phyloP scores from a whole-genome alignment of 768 basidiomycete genomes.

The Termitomyces titanicus region DNA sequence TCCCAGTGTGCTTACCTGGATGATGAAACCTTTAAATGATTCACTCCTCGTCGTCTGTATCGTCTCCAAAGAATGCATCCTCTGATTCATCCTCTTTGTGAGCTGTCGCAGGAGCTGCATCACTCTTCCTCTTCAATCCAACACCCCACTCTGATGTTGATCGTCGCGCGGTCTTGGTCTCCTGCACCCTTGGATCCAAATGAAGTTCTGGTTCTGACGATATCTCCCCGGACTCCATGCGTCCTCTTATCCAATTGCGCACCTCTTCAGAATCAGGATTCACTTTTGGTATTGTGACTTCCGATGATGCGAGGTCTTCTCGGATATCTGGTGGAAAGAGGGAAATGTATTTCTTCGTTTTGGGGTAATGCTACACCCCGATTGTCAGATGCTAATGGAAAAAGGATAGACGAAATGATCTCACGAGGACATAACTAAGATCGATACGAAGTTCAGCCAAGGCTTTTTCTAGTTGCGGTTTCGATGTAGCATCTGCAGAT shows the following conservation, averaged over 20 bases:
- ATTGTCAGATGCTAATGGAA: neutral
- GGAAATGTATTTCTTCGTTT: constrained; percentile 83
- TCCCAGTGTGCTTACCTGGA: neutral
- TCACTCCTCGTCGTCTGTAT: constrained; percentile 21
- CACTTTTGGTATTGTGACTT: constrained; percentile 31
- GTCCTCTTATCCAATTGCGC: constrained; percentile 51
- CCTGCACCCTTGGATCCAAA: constrained; percentile 20
- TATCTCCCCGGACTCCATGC: constrained; percentile 60
- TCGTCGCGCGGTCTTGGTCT: neutral
- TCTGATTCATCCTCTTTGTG: constrained; percentile 16
- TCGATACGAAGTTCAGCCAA: constrained; percentile 74
- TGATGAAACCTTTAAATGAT: neutral
- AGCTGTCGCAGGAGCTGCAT: neutral
- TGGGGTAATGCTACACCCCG: constrained; percentile 68
- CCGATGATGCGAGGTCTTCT: constrained; percentile 26
- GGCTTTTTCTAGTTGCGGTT: constrained; percentile 40
- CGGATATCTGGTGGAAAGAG: constrained; percentile 75
- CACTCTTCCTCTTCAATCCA: constrained; percentile 1
- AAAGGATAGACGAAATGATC: neutral
- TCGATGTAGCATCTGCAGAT: constrained; percentile 30
- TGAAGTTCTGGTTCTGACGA: constrained; percentile 55
- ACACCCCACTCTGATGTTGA: constrained; percentile 5
- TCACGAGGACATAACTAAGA: constrained; percentile 84
- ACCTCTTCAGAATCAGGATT: constrained; percentile 54
- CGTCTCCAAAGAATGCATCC: constrained; percentile 42